Evolutionary conservation across 148 eudicot species (phyloP).

Genomic region (Beta vulgaris): DNA sequence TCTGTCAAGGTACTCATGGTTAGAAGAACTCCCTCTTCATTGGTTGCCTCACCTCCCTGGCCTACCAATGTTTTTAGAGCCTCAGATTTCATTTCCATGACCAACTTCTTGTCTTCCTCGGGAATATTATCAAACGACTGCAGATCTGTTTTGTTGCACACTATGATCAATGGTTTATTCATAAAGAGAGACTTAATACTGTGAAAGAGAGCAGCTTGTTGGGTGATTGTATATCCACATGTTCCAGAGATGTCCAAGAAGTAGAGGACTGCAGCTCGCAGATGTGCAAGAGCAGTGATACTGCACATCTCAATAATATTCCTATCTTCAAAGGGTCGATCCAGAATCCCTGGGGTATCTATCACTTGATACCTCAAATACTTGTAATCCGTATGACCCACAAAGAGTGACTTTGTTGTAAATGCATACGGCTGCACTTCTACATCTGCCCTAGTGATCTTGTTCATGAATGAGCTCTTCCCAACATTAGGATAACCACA

Average conservation of each 20-base stretch:
- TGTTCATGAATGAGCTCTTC: slow-evolving; percentile 92
- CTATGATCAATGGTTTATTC: slow-evolving; percentile 82
- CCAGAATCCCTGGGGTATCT: slow-evolving; percentile 90
- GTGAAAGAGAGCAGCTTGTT: slow-evolving; percentile 87
- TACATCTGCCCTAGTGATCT: slow-evolving; percentile 91
- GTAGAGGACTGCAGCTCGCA: slow-evolving; percentile 84
- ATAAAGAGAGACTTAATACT: slow-evolving; percentile 88
- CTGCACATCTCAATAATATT: slow-evolving; percentile 98
- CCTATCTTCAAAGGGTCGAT: slow-evolving; percentile 90
- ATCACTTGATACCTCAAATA: slow-evolving; percentile 89
- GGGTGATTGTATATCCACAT: slow-evolving; percentile 84
- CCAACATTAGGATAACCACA: slow-evolving; percentile 98
- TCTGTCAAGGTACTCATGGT: slow-evolving; percentile 87
- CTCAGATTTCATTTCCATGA: slow-evolving; percentile 79
- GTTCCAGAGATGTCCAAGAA: slow-evolving; percentile 87
- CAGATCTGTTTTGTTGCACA: slow-evolving; percentile 91
- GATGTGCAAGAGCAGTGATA: slow-evolving; percentile 93
- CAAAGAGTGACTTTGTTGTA: slow-evolving; percentile 89
- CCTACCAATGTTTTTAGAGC: slow-evolving; percentile 78
- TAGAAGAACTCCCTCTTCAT: slow-evolving; percentile 67
- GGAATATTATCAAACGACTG: slow-evolving; percentile 68
- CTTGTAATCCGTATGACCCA: slow-evolving; percentile 92
- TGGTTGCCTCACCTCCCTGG: slow-evolving; percentile 69
- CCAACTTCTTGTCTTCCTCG: slow-evolving; percentile 77
- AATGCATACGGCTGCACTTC: slow-evolving; percentile 98